A percentile compares a stretch with the other conserved stretches of the same genome.
Evolutionary conservation across 2,329 filamentous ascomycete species (phyloP).

Genomic region (Acrocalymma vagum): DNA sequence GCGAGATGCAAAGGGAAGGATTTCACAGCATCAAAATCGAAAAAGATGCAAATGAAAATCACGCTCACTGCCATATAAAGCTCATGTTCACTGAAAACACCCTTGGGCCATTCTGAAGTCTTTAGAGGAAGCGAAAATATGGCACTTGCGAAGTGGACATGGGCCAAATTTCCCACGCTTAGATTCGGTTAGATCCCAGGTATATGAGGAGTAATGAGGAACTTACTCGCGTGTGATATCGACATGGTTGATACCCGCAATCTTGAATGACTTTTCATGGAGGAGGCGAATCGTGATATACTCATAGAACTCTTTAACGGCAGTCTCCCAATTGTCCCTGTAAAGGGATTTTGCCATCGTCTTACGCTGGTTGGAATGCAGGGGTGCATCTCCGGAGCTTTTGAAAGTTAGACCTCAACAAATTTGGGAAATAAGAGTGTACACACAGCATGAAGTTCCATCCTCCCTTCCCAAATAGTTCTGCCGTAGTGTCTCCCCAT

Average conservation of each 20-base stretch:
- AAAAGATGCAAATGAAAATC: constrained; percentile 72
- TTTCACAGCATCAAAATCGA: constrained; percentile 72
- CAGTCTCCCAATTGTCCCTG: constrained; percentile 66
- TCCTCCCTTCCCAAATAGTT: too few relatives aligned
- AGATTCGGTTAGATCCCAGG: too few relatives aligned
- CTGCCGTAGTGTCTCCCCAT: too few relatives aligned
- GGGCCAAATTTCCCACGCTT: constrained; percentile 72
- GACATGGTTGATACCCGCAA: constrained; percentile 55
- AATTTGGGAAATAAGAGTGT: too few relatives aligned
- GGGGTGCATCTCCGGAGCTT: constrained; percentile 71
- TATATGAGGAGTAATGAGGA: too few relatives aligned
- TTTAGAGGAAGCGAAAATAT: constrained; percentile 76
- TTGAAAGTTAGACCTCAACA: constrained; percentile 79
- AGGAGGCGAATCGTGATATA: constrained; percentile 57
- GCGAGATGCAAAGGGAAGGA: constrained; percentile 70
- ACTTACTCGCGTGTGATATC: constrained; percentile 70
- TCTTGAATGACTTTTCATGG: constrained; percentile 55
- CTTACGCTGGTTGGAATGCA: constrained; percentile 37
- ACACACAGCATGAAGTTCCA: too few relatives aligned
- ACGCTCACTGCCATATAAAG: constrained; percentile 65
- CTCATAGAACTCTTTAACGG: constrained; percentile 70
- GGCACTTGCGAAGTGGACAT: constrained; percentile 70
- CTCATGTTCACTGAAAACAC: constrained; percentile 58
- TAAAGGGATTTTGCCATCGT: constrained; percentile 64
- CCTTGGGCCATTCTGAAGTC: constrained; percentile 66